These are phyloP conservation scores for Neoascochyta sp. DNA, from an alignment of 2,329 filamentous ascomycete genomes.

Conservation along the genomic window DNA sequence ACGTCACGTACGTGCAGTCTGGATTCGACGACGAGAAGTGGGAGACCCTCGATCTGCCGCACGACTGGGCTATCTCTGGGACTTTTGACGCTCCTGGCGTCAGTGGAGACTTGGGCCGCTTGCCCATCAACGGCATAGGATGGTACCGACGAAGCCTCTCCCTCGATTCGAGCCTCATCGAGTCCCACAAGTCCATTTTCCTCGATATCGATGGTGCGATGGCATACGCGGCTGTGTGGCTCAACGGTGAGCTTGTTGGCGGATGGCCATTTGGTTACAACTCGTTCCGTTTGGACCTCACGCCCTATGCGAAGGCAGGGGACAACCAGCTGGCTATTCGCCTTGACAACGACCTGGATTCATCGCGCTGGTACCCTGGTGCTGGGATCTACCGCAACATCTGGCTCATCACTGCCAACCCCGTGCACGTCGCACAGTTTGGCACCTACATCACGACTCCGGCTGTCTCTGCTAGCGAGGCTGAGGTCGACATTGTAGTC, in stretches of 20 bases:
- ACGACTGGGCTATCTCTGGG: conserved; percentile 51
- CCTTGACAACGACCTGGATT: conserved; percentile 49
- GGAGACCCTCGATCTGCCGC: conserved; percentile 45
- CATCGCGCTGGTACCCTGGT: conserved; percentile 55
- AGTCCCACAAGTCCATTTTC: conserved; percentile 42
- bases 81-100: conserved; percentile 42
- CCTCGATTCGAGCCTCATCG: conserved; percentile 18
- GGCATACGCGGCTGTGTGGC: conserved; percentile 52
- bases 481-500: conserved; percentile 45
- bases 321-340: conserved; percentile 50
- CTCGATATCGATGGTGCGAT: conserved; percentile 53
- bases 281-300: conserved; percentile 52
- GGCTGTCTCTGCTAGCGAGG: conserved; percentile 45
- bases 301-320: conserved; percentile 37
- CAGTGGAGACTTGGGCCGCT: conserved; percentile 42
- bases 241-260: conserved; percentile 50
- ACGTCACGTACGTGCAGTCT: conserved; percentile 32
- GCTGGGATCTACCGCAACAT: conserved; percentile 54
- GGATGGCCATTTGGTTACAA: conserved; percentile 54
- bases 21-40: conserved; percentile 43
- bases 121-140: conserved; percentile 53
- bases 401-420: conserved; percentile 51
- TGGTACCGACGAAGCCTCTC: conserved; percentile 50
- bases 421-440: conserved; percentile 47
- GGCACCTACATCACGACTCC: conserved; percentile 50